Percentiles rank a stretch among this genome's conserved stretches.
Conservation (phyloP, 257 asterid species). For the Asclepias syriaca region DNA sequence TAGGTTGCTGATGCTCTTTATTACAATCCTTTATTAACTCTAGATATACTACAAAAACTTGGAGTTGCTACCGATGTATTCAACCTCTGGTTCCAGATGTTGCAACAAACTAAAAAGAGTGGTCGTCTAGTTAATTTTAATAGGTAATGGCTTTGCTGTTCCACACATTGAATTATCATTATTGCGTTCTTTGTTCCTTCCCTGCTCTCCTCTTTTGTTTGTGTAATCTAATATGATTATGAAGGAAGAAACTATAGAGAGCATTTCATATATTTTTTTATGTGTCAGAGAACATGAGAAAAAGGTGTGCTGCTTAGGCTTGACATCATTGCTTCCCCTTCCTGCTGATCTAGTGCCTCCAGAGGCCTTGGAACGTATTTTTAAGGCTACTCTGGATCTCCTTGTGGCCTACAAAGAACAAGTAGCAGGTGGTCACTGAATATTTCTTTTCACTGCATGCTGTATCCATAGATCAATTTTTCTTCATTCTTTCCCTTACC, state of each 20-base stretch:
- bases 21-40: constrained; percentile 71
- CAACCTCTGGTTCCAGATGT: constrained; percentile 94
- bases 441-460: constrained; percentile 4
- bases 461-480: not conserved
- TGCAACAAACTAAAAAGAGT: constrained; percentile 80
- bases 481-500: not conserved
- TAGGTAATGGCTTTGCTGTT: constrained; percentile 34
- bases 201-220: not conserved
- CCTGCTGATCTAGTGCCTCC: constrained; percentile 83
- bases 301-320: constrained; percentile 93
- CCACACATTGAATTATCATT: not conserved
- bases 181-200: constrained; percentile 2
- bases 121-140: constrained; percentile 75
- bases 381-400: constrained; percentile 82
- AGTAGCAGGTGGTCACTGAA: constrained; percentile 60
- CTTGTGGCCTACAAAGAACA: constrained; percentile 97
- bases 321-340: constrained; percentile 90
- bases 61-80: constrained; percentile 84
- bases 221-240: too few species aligned
- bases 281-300: constrained; percentile 88
- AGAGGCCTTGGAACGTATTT: constrained; percentile 88
- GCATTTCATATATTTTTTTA: constrained; percentile 9
- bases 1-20: constrained; percentile 96
- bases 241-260: not conserved
- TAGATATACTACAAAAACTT: constrained; percentile 79